Conservation (phyloP, 2,329 filamentous ascomycete species). For the Trichoderma atroviride region DNA sequence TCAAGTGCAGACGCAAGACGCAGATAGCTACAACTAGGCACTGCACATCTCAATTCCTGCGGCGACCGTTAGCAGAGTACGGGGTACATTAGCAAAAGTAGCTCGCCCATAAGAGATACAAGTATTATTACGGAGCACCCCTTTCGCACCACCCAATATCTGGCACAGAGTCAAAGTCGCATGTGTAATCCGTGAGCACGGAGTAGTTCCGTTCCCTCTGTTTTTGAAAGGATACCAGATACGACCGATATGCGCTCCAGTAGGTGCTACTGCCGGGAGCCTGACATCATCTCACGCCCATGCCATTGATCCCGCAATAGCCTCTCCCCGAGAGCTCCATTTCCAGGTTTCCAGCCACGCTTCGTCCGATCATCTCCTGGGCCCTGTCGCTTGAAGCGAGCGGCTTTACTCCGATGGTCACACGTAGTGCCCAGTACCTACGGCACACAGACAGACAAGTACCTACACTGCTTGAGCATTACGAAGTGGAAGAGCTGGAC, state of each 20-base stretch:
- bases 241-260: neutral
- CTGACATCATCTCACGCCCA: slow-evolving; percentile 5
- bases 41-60: slow-evolving; percentile 5
- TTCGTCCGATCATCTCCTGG: slow-evolving; percentile 8
- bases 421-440: neutral
- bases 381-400: neutral
- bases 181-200: neutral
- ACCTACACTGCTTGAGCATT: neutral
- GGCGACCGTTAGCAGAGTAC: slow-evolving; percentile 4
- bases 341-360: neutral
- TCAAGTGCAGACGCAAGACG: slow-evolving; percentile 11
- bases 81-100: slow-evolving; percentile 18
- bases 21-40: neutral
- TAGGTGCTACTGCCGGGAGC: neutral
- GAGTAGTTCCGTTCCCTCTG: slow-evolving; percentile 7
- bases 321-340: neutral
- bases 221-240: neutral
- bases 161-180: neutral
- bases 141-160: neutral
- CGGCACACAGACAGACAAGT: too few species aligned
- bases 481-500: neutral
- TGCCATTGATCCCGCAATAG: neutral
- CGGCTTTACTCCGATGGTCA: neutral
- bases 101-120: neutral
- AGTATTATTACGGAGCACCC: neutral